Percentiles rank a stretch among this genome's conserved stretches.
Conservation (phyloP, 768 basidiomycete genomes). For the Leccinum truebloodii region DNA sequence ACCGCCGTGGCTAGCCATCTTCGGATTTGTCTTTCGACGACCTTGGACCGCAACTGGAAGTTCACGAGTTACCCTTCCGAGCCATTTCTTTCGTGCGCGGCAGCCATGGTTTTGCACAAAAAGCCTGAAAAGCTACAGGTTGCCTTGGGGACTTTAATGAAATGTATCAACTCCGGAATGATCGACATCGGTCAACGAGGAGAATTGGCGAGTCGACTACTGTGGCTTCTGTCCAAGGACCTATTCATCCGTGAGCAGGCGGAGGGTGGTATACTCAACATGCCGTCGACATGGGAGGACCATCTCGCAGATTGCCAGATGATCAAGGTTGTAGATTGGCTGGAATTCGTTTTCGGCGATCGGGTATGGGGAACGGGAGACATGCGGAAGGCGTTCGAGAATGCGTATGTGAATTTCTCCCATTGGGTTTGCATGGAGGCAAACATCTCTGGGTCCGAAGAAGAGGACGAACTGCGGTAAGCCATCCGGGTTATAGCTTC, state of each 20-base stretch:
- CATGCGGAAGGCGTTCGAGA: background rate
- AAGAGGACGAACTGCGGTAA: background rate
- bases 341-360: background rate
- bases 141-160: background rate
- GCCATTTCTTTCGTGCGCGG: slow-evolving; percentile 16
- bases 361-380: background rate
- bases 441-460: background rate
- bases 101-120: slow-evolving; percentile 1
- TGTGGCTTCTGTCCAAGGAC: slow-evolving; percentile 6
- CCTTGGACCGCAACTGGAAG: slow-evolving; percentile 10
- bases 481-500: background rate
- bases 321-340: background rate
- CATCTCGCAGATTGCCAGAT: background rate
- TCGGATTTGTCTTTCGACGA: slow-evolving; percentile 9
- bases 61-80: slow-evolving; percentile 21
- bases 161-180: slow-evolving; percentile 8
- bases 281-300: background rate
- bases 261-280: background rate
- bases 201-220: slow-evolving; percentile 4
- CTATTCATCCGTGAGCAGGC: background rate
- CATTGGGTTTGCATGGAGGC: background rate
- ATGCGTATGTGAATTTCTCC: background rate
- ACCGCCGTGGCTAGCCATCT: slow-evolving; percentile 14
- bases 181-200: slow-evolving; percentile 7
- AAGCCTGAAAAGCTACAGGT: background rate